Percentiles rank a stretch among this genome's conserved stretches.
Evolutionary conservation across 768 basidiomycete species (phyloP).

Genomic region (Hericium erinaceus): DNA sequence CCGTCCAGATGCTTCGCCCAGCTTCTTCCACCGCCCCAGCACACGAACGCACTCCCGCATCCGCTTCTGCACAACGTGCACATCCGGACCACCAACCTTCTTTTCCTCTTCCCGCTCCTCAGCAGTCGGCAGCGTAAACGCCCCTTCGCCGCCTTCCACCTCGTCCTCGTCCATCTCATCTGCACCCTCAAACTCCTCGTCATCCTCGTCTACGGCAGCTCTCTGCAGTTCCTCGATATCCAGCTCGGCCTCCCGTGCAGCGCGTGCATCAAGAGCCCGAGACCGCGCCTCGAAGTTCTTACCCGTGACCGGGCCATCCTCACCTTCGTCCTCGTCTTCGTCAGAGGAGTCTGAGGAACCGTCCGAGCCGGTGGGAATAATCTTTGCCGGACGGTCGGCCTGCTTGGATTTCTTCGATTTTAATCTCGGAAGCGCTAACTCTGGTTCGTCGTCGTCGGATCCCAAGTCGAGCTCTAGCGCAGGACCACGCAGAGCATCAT

Average conservation of each 20-base stretch:
- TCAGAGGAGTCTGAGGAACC: constrained; percentile 32
- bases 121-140: constrained; percentile 58
- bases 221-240: constrained; percentile 57
- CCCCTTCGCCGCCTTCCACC: constrained; percentile 27
- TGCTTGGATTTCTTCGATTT: constrained; percentile 46
- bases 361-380: constrained; percentile 43
- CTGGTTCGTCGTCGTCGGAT: constrained; percentile 39
- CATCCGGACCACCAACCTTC: constrained; percentile 56
- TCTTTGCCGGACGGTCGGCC: constrained; percentile 35
- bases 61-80: constrained; percentile 67
- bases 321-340: constrained; percentile 35
- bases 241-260: constrained; percentile 57
- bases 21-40: constrained; percentile 60
- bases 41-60: constrained; percentile 72
- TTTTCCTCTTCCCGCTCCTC: constrained; percentile 70
- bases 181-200: constrained; percentile 38
- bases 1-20: constrained; percentile 66
- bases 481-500: constrained; percentile 40
- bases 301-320: constrained; percentile 52
- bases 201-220: constrained; percentile 41
- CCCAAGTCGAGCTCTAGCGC: constrained; percentile 56
- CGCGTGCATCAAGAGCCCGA: constrained; percentile 61
- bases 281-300: constrained; percentile 79
- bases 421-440: constrained; percentile 17
- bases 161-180: constrained; percentile 29